These are phyloP conservation scores for Penicillium expansum DNA, from an alignment of 2,329 filamentous ascomycete genomes.

Conservation along the genomic window DNA sequence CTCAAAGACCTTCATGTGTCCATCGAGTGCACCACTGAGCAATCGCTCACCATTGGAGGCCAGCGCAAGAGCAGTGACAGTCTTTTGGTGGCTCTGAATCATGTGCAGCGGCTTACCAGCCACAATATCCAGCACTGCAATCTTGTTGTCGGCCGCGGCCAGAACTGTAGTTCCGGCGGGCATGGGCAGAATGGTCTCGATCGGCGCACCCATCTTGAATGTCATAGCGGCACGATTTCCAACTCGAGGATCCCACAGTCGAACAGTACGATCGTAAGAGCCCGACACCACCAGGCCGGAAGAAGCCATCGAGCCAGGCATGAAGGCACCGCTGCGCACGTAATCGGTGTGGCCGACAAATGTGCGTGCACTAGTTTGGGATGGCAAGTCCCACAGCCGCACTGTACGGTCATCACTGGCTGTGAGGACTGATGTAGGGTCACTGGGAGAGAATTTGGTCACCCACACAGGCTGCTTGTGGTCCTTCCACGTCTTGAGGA, in stretches of 20 bases:
- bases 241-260: conserved; percentile 85
- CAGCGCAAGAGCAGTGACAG: conserved; percentile 80
- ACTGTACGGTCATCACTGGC: conserved; percentile 92
- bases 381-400: conserved; percentile 87
- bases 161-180: conserved; percentile 82
- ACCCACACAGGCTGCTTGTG: conserved; percentile 94
- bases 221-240: conserved; percentile 73
- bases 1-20: conserved; percentile 96
- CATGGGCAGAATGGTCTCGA: conserved; percentile 86
- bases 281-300: conserved; percentile 78
- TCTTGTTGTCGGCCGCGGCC: conserved; percentile 78
- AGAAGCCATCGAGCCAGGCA: conserved; percentile 64
- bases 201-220: conserved; percentile 87
- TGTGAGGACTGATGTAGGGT: conserved; percentile 82
- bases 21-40: conserved; percentile 85
- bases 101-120: conserved; percentile 83
- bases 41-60: conserved; percentile 78
- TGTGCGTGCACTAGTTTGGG: conserved; percentile 69
- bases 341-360: conserved; percentile 91
- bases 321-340: conserved; percentile 80
- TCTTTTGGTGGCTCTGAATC: conserved; percentile 95
- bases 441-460: conserved; percentile 85
- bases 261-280: conserved; percentile 91
- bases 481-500: conserved; percentile 90
- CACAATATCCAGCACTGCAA: conserved; percentile 88